Percentiles rank a stretch among this genome's conserved stretches.
These are phyloP conservation scores for Globisporangium cederbergense DNA, from an alignment of 352 stramenopile genomes.

Conservation along the genomic window DNA sequence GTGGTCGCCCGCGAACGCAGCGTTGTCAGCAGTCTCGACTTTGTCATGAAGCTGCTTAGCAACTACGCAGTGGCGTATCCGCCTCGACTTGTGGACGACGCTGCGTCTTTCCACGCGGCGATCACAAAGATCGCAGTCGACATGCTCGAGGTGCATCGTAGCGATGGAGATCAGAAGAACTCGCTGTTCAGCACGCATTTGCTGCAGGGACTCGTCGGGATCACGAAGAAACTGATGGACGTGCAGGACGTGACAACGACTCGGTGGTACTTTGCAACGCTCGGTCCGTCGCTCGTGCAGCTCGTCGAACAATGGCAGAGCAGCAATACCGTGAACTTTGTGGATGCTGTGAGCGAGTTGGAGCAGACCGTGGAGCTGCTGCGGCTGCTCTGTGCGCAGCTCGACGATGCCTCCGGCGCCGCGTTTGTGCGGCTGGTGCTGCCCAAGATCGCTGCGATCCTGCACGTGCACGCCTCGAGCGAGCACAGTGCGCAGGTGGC, in stretches of 20 bases:
- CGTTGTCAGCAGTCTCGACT: constrained; percentile 17
- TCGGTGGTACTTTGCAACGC: constrained; percentile 41
- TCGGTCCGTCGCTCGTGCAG: constrained; percentile 38
- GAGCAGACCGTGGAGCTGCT: constrained; percentile 47
- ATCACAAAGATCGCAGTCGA: constrained; percentile 19
- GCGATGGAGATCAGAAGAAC: constrained; percentile 22
- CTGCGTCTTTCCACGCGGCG: constrained; percentile 37
- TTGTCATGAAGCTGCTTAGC: constrained; percentile 35
- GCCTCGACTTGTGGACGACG: constrained; percentile 23
- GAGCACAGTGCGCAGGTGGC: constrained; percentile 9
- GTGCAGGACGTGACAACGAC: constrained; percentile 28
- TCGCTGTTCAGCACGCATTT: constrained; percentile 23
- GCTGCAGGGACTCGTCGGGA: constrained; percentile 29
- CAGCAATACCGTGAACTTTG: background rate
- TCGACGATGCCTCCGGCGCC: constrained; percentile 40
- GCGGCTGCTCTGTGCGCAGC: constrained; percentile 37
- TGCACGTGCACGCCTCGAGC: constrained; percentile 25
- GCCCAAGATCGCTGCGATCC: constrained; percentile 41
- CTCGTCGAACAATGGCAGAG: constrained; percentile 19
- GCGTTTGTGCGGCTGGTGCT: constrained; percentile 62
- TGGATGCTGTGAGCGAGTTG: constrained; percentile 28
- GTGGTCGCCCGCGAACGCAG: constrained; percentile 21
- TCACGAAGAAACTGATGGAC: constrained; percentile 49
- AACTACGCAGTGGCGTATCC: constrained; percentile 39
- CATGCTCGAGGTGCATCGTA: constrained; percentile 19